These are phyloP conservation scores for Kodamaea arcana DNA, from an alignment of 1,139 yeast species.

Conservation along the genomic window DNA sequence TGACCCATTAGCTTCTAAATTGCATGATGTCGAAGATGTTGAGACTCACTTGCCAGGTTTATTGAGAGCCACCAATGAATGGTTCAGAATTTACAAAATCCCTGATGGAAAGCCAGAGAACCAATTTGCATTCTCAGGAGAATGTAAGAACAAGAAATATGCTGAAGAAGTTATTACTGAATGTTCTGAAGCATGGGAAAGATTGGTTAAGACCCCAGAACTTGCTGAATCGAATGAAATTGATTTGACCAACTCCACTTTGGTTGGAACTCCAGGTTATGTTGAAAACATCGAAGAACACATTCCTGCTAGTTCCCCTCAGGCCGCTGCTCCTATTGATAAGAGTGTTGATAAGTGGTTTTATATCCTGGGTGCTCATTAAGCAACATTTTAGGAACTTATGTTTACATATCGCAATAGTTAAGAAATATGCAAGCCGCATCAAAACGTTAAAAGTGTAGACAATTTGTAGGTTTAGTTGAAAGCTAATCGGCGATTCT, in stretches of 20 bases:
- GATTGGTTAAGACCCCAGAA: conserved; percentile 51
- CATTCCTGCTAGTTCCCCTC: conserved; percentile 66
- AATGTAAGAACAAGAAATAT: conserved; percentile 64
- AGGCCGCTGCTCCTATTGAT: conserved; percentile 91
- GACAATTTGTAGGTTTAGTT: too few relatives aligned
- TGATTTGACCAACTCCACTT: conserved; percentile 62
- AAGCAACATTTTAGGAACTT: too few relatives aligned
- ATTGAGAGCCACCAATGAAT: conserved; percentile 75
- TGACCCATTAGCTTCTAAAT: conserved; percentile 74
- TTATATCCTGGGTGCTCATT: conserved; percentile 85
- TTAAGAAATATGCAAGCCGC: too few relatives aligned
- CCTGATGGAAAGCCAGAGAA: conserved; percentile 93
- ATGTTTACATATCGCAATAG: too few relatives aligned
- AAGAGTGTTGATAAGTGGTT: conserved; percentile 98
- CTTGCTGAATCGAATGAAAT: conserved; percentile 42
- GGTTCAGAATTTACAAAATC: conserved; percentile 94
- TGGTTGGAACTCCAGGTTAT: conserved; percentile 52
- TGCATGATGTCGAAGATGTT: conserved; percentile 80
- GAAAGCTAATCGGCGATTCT: too few relatives aligned
- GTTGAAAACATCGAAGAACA: conserved; percentile 45
- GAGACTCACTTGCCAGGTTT: conserved; percentile 80
- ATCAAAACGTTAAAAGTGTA: too few relatives aligned
- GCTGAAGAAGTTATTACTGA: conserved; percentile 70
- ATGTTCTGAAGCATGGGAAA: conserved; percentile 78
- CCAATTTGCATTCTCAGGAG: conserved; percentile 80